These are phyloP conservation scores for Mycena kentingensis DNA, from an alignment of 768 basidiomycete genomes.

Conservation along the genomic window DNA sequence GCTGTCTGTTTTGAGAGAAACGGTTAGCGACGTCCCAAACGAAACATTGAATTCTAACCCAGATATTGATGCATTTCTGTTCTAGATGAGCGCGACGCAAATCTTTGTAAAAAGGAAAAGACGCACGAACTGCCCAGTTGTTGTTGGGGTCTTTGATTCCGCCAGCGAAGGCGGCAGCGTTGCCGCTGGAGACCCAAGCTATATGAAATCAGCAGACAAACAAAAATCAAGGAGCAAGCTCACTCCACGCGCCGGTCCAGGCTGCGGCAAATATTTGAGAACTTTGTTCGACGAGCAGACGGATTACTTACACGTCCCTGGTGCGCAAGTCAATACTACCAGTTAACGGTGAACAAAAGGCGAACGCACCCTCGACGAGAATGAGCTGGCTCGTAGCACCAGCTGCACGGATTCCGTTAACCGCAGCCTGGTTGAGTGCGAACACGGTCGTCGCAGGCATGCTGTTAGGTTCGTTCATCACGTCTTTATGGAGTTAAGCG, in stretches of 20 bases:
- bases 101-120: neutral
- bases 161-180: conserved; percentile 49
- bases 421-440: conserved; percentile 59
- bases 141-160: conserved; percentile 58
- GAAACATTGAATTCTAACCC: too few species aligned
- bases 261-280: conserved; percentile 35
- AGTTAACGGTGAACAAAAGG: conserved; percentile 19
- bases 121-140: conserved; percentile 58
- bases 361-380: conserved; percentile 42
- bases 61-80: conserved; percentile 74
- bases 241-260: conserved; percentile 64
- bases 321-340: neutral
- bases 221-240: neutral
- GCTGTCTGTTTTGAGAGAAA: too few species aligned
- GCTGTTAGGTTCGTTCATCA: conserved; percentile 68
- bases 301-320: conserved; percentile 26
- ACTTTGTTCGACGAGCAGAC: neutral
- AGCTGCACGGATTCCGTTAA: conserved; percentile 62
- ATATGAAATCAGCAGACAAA: conserved; percentile 5
- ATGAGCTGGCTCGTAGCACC: conserved; percentile 63
- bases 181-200: conserved; percentile 63
- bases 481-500: conserved; percentile 30
- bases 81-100: neutral
- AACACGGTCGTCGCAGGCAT: conserved; percentile 56
- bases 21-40: too few species aligned